Evolutionary conservation across 148 eudicot species (phyloP), one percentile per base, ranked within the genome.

Genomic region (Cornus kousa): DNA sequence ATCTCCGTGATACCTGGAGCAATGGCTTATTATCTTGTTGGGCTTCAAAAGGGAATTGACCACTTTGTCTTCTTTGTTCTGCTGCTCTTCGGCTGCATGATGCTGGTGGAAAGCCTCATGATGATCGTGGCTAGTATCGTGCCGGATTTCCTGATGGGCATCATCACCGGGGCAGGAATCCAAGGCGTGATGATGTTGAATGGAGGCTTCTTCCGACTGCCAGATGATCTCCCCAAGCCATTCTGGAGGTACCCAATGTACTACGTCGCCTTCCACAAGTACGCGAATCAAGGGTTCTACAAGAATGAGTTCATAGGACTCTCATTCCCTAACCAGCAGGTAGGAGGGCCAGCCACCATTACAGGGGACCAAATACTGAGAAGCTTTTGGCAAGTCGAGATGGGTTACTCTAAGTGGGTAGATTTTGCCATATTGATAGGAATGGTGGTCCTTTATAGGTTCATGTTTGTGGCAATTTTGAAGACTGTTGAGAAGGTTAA

Each of bases 331-430:
- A 86, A 83, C 46, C 66, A 66, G 17, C 70, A 77, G 73, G 83
- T 46, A 1, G 83, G 82, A 9, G 82, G 85, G 9, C 24, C 72
- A 9, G 17, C 74, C 0, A 78, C 57, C 0, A 79, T 92, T 13
- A 81, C 71, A 14, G 97, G 90, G 5, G 81, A 85, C 0, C 82
- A 89, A 70, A 85, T 91, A 20, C 80, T 92, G 82, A 88, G 74
- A 66, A 73, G 13, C 10, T 43, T 79, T 17, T 93, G 91, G 97
- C 85, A 93, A 83, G 85, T 90, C 8, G 85, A 90, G 67, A 87
- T 83, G 85, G 89, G 90, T 13, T 86, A 89, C 76, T 90, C 94
- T 1, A 92, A 92, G 70, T 92, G 97, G 94, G 85, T 89, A 3
- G 90, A 92, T 66, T 77, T 92, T 53, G 87, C 55, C 0, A 88